Conservation (phyloP, 169 alveolate species). For the Perkinsus marinus region DNA sequence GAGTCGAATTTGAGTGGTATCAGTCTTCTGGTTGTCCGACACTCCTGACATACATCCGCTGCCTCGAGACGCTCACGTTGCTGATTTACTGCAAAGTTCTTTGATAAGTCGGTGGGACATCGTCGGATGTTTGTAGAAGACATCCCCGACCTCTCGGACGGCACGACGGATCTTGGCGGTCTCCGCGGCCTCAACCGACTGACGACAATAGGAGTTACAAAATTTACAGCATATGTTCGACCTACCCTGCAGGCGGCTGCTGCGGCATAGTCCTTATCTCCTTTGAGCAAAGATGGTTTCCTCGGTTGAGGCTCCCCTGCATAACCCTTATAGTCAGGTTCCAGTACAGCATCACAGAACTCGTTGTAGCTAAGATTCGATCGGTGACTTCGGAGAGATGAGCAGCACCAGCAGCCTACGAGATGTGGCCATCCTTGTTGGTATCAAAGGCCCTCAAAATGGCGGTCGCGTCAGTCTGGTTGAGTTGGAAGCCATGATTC, state of each 20-base stretch:
- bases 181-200: neutral
- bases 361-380: neutral
- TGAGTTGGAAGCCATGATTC: neutral
- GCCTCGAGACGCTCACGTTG: neutral
- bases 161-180: neutral
- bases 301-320: neutral
- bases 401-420: neutral
- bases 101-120: neutral
- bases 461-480: neutral
- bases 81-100: neutral
- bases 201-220: neutral
- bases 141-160: neutral
- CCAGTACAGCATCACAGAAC: neutral
- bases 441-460: neutral
- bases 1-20: neutral
- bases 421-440: neutral
- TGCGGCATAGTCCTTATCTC: neutral
- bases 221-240: neutral
- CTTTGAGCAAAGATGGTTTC: neutral
- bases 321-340: neutral
- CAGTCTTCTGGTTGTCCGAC: neutral
- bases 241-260: neutral
- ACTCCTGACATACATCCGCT: neutral
- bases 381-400: neutral
- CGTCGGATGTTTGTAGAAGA: neutral